These are phyloP conservation scores for Aspergillus japonicus DNA, from an alignment of 2,329 filamentous ascomycete genomes.

Conservation along the genomic window DNA sequence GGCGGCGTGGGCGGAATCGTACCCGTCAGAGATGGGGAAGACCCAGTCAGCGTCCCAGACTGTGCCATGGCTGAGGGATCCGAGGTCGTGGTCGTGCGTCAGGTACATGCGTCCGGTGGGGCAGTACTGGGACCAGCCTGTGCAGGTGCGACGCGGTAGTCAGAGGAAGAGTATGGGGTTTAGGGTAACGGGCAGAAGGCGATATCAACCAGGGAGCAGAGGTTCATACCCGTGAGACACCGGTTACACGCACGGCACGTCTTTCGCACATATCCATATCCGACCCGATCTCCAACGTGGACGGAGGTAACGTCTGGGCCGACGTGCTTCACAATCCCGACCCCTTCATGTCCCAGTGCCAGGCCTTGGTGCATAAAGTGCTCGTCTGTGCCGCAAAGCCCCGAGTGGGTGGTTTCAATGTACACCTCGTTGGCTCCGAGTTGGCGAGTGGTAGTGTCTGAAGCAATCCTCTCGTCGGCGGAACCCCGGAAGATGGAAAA, in stretches of 20 bases:
- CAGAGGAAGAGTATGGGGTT: no score
- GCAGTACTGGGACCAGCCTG: slow-evolving; percentile 26
- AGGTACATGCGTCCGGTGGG: slow-evolving; percentile 26
- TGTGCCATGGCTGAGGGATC: slow-evolving; percentile 29
- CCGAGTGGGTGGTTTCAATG: slow-evolving; percentile 22
- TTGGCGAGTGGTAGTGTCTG: slow-evolving; percentile 5
- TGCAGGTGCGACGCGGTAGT: neutral
- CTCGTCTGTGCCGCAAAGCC: slow-evolving; percentile 25
- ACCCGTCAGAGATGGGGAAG: neutral
- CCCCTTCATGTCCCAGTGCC: slow-evolving; percentile 54
- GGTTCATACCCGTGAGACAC: slow-evolving; percentile 23
- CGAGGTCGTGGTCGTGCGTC: slow-evolving; percentile 27
- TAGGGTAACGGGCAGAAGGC: neutral
- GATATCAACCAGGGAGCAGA: no score
- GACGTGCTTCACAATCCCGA: slow-evolving; percentile 49
- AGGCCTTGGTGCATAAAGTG: slow-evolving; percentile 20
- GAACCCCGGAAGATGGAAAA: slow-evolving; percentile 21
- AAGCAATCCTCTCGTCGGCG: slow-evolving; percentile 13
- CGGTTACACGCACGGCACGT: slow-evolving; percentile 32
- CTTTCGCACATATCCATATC: slow-evolving; percentile 32
- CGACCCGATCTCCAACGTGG: slow-evolving; percentile 43
- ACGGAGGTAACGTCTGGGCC: slow-evolving; percentile 47
- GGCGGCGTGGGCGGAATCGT: slow-evolving; percentile 6
- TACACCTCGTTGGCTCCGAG: slow-evolving; percentile 18
- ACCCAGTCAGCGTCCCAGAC: slow-evolving; percentile 28